Percentiles rank a stretch among this genome's conserved stretches.
Conservation (phyloP, 805 yeast species). For the Saccharomycopsis javanensis region DNA sequence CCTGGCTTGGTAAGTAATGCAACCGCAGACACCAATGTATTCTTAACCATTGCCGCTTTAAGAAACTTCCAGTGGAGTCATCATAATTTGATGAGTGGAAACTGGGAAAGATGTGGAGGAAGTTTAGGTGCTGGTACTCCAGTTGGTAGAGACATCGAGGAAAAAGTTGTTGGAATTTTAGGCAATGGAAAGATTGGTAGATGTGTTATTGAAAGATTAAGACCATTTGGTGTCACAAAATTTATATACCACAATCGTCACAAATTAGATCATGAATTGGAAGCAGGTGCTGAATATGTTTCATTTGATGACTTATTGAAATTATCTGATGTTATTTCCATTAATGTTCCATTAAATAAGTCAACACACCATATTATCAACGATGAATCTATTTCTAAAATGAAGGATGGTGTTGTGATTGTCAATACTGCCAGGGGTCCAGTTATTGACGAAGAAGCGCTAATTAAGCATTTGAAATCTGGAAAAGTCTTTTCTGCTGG, state of each 20-base stretch:
- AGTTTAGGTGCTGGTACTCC: slow-evolving; percentile 50
- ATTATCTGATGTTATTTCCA: slow-evolving; percentile 58
- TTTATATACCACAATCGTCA: slow-evolving; percentile 66
- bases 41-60: slow-evolving; percentile 49
- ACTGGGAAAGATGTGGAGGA: slow-evolving; percentile 50
- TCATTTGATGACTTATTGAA: slow-evolving; percentile 57
- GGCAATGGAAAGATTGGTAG: slow-evolving; percentile 92
- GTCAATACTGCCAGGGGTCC: slow-evolving; percentile 83
- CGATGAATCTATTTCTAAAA: slow-evolving; percentile 46
- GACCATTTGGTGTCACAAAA: slow-evolving; percentile 67
- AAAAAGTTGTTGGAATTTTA: slow-evolving; percentile 66
- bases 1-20: slow-evolving; percentile 60
- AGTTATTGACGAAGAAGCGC: slow-evolving; percentile 55
- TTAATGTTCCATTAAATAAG: slow-evolving; percentile 69
- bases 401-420: slow-evolving; percentile 71
- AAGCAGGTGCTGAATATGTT: slow-evolving; percentile 61
- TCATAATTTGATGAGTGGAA: slow-evolving; percentile 42
- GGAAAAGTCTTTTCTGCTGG: slow-evolving; percentile 66
- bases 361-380: slow-evolving; percentile 63
- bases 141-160: slow-evolving; percentile 66
- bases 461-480: slow-evolving; percentile 43
- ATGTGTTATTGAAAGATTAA: slow-evolving; percentile 59
- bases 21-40: slow-evolving; percentile 65
- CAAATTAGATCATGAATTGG: slow-evolving; percentile 49
- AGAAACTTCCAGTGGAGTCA: slow-evolving; percentile 60